Evolutionary conservation across 1,284 basidiomycete species (phyloP).

Genomic region (Ganoderma lingzhi): DNA sequence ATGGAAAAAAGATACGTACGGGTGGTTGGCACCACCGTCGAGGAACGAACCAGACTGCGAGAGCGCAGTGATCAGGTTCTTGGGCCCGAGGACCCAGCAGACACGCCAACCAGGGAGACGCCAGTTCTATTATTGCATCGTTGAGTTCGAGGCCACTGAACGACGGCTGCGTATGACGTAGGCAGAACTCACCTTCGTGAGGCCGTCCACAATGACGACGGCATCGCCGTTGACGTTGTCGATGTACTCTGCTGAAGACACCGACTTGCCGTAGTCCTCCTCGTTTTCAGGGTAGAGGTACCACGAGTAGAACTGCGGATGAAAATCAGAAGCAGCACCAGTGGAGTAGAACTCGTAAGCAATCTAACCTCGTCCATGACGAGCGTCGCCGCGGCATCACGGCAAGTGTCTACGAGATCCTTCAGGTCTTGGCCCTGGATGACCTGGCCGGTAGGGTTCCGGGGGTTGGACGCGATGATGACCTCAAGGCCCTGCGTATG

Average conservation of each 20-base stretch:
- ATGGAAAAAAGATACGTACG: constrained; percentile 54
- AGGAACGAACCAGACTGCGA: constrained; percentile 91
- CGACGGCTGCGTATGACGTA: neutral
- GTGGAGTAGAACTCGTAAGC: neutral
- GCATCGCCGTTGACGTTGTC: constrained; percentile 89
- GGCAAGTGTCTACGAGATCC: constrained; percentile 77
- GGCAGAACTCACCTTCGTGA: constrained; percentile 78
- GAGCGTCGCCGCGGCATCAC: constrained; percentile 77
- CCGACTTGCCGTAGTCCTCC: constrained; percentile 76
- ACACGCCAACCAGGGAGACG: constrained; percentile 93
- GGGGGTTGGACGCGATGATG: constrained; percentile 89
- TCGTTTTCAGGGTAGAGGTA: constrained; percentile 88
- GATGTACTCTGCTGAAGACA: constrained; percentile 86
- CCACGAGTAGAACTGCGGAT: constrained; percentile 87
- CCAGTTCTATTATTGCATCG: constrained; percentile 68
- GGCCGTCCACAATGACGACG: constrained; percentile 88
- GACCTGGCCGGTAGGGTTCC: constrained; percentile 91
- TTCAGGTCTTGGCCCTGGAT: constrained; percentile 82
- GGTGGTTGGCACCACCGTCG: constrained; percentile 90
- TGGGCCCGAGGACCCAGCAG: constrained; percentile 97
- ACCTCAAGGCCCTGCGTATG: constrained; percentile 84
- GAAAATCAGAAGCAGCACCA: neutral
- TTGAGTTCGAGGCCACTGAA: neutral
- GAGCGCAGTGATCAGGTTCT: constrained; percentile 85
- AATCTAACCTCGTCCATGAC: constrained; percentile 84